These are phyloP conservation scores for Vaccinium macrocarpon DNA, from an alignment of 148 eudicot species.

Conservation along the genomic window DNA sequence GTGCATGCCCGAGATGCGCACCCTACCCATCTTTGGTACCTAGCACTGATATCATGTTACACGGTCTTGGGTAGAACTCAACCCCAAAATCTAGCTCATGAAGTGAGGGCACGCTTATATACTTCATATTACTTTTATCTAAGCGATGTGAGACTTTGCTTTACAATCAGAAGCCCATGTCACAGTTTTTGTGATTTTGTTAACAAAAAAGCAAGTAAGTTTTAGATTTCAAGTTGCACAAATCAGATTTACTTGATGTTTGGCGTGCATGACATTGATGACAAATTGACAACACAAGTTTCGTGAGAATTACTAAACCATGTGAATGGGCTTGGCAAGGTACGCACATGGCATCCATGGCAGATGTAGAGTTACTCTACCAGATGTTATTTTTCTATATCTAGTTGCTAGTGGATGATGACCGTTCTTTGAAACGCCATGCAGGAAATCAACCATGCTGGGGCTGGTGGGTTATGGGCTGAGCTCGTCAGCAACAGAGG, in stretches of 20 bases:
- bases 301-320: too few species aligned
- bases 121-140: too few species aligned
- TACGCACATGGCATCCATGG: neutral
- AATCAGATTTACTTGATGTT: neutral
- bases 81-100: too few species aligned
- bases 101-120: too few species aligned
- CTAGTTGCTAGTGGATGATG: neutral
- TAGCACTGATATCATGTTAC: too few species aligned
- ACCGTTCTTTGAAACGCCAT: conserved; percentile 16
- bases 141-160: too few species aligned
- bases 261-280: neutral
- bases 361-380: neutral
- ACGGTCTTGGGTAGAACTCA: too few species aligned
- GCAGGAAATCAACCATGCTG: conserved; percentile 96
- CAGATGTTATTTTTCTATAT: neutral
- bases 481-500: conserved; percentile 95
- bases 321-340: neutral
- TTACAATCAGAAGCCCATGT: neutral
- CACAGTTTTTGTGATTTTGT: neutral
- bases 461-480: conserved; percentile 96
- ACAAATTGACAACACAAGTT: neutral
- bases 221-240: neutral
- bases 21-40: too few species aligned
- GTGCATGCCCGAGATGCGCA: too few species aligned
- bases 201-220: neutral